Evolutionary conservation across 768 basidiomycete genomes (phyloP), one percentile per base, ranked within the genome.

Genomic region (Tylopilus plumbeoviolaceoides): DNA sequence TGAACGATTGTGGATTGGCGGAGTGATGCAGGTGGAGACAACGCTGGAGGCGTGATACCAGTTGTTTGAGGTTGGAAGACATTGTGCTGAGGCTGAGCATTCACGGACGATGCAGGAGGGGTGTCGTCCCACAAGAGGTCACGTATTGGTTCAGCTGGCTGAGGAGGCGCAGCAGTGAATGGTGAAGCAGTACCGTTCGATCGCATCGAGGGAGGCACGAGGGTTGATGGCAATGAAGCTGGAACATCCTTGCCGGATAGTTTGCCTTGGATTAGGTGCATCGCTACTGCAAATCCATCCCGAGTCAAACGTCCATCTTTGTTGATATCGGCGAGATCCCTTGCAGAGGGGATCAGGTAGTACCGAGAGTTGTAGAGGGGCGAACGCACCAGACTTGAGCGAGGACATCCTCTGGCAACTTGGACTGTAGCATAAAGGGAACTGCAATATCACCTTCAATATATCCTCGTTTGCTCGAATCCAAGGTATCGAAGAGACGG

Each of bases 391-490:
- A 99, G 45, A 99, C 76, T 61, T 82, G 86, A 5, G 97, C 97
- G n/a, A 99, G 78, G 23, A 81, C 78, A 25, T 87, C 85, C 55
- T 90, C 89, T 1, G 85, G 78, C 43, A 99, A 72, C 43, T 89
- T 85, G 30, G 92, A 95, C 70, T 93, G 85, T 54, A 95, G 67
- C 87, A 99, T 89, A 71, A 98, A 98, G 4, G 91, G 92, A 5
- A 97, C 97, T 8, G 93, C 97, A 31, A 91, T 83, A 54, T 95
- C 92, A 8, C 94, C 94, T 64, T 95, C 93, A 18, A 98, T 87
- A 63, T 77, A 90, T 0, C 93, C 94, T 54, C 73, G 78, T 58
- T 79, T 83, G 56, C 80, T 77, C 15, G 78, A 68, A 67, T 99
- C 97, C 36, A 98, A 77, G n/a, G 73, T 75, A 53, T 87, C 83